Evolutionary conservation across 2,329 filamentous ascomycete species (phyloP).

Genomic region (Aspergillus quadricinctus): DNA sequence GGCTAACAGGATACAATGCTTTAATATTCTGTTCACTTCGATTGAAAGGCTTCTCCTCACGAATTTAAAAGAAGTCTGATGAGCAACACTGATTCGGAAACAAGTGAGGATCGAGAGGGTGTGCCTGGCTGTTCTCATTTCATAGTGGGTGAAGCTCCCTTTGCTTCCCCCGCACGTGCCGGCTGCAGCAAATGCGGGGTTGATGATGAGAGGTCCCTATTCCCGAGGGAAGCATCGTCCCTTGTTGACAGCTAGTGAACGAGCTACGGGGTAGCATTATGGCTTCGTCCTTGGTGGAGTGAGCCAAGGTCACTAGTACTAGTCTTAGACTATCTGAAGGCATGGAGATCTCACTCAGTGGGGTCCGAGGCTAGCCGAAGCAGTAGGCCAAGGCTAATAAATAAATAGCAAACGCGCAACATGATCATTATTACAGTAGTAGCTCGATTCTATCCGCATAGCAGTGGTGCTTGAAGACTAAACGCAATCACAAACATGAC

Average conservation of each 20-base stretch:
- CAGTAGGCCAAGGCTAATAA: neutral
- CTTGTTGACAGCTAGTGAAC: too few species aligned
- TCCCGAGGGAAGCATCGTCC: neutral
- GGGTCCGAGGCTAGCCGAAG: neutral
- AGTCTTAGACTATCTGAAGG: neutral
- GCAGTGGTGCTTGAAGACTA: neutral
- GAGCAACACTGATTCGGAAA: neutral
- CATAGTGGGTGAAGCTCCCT: neutral
- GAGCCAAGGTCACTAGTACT: too few species aligned
- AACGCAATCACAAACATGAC: neutral
- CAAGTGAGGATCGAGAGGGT: neutral
- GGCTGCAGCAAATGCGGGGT: conserved; percentile 4
- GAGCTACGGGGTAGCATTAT: too few species aligned
- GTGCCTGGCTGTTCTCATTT: neutral
- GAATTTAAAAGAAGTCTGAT: too few species aligned
- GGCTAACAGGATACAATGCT: neutral
- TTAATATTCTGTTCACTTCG: neutral
- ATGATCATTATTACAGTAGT: neutral
- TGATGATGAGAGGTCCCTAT: neutral
- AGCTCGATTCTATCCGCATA: too few species aligned
- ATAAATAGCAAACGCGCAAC: too few species aligned
- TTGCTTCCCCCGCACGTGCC: conserved; percentile 7
- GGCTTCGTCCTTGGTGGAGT: too few species aligned
- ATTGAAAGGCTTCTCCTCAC: neutral
- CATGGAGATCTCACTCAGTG: neutral